Evolutionary conservation across 352 stramenopile species (phyloP).

Genomic region (Phytopythium chamaehyphon): DNA sequence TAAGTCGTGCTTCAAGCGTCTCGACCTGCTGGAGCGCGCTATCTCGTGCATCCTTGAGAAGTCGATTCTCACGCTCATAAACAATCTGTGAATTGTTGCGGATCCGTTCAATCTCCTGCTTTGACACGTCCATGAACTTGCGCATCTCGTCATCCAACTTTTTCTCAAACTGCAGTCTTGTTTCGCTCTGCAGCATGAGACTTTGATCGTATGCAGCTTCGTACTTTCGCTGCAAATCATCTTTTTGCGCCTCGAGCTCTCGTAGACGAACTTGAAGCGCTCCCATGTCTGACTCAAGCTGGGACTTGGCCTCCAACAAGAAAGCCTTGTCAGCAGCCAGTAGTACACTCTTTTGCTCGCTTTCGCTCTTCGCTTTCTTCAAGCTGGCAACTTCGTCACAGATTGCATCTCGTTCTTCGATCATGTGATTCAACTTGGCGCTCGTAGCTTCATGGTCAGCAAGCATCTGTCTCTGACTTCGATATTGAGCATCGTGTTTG

Average conservation of each 20-base stretch:
- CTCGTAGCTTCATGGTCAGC: constrained; percentile 33
- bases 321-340: constrained; percentile 63
- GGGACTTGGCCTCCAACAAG: constrained; percentile 43
- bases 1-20: constrained; percentile 41
- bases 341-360: constrained; percentile 39
- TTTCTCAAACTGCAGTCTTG: constrained; percentile 57
- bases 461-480: constrained; percentile 20
- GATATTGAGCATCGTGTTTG: constrained; percentile 21
- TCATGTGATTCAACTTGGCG: constrained; percentile 18
- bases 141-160: constrained; percentile 56
- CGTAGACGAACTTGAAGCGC: constrained; percentile 32
- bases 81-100: constrained; percentile 53
- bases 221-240: constrained; percentile 34
- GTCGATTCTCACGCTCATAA: constrained; percentile 70
- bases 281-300: constrained; percentile 48
- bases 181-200: constrained; percentile 51
- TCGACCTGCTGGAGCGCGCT: constrained; percentile 61
- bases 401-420: constrained; percentile 20
- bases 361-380: constrained; percentile 12
- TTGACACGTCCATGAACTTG: constrained; percentile 70
- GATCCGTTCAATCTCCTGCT: constrained; percentile 67
- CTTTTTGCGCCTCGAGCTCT: constrained; percentile 30
- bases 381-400: constrained; percentile 14
- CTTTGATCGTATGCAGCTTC: constrained; percentile 31
- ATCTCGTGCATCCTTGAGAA: constrained; percentile 59